Conservation (phyloP, 148 eudicot genomes). For the Polygonum maritimum region DNA sequence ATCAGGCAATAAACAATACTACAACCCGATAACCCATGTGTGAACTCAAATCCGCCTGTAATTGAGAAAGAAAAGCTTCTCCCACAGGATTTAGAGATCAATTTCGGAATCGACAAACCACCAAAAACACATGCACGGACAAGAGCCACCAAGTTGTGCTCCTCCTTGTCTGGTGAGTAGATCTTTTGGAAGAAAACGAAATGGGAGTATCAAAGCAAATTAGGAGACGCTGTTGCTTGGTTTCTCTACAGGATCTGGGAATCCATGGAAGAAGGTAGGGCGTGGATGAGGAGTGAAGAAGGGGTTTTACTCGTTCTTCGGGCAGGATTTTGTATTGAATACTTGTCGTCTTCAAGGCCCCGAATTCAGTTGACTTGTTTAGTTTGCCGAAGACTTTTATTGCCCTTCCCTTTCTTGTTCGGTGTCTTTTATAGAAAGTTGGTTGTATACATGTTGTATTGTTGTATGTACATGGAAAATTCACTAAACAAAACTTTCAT, state of each 20-base stretch:
- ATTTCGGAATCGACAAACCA: neutral
- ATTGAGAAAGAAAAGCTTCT: neutral
- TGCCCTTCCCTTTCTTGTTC: neutral
- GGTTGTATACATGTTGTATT: too few relatives aligned
- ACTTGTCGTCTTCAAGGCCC: neutral
- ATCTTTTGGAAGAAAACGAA: neutral
- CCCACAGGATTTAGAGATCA: neutral
- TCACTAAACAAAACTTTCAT: too few relatives aligned
- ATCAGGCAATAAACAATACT: neutral
- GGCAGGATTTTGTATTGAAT: neutral
- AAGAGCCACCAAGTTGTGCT: neutral
- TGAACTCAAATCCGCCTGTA: neutral
- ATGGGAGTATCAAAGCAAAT: neutral
- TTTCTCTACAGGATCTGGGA: neutral
- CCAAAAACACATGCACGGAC: neutral
- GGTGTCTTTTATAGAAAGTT: neutral
- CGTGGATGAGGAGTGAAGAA: constrained; percentile 1
- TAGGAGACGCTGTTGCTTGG: neutral
- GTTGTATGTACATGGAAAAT: too few relatives aligned
- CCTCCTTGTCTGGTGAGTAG: neutral
- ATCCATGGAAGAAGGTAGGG: neutral
- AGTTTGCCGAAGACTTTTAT: constrained; percentile 1
- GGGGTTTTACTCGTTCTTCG: neutral
- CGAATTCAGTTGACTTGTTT: constrained; percentile 2
- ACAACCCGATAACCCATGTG: neutral